Evolutionary conservation across 2,329 filamentous ascomycete species (phyloP).

Genomic region (Calonectria pteridis): DNA sequence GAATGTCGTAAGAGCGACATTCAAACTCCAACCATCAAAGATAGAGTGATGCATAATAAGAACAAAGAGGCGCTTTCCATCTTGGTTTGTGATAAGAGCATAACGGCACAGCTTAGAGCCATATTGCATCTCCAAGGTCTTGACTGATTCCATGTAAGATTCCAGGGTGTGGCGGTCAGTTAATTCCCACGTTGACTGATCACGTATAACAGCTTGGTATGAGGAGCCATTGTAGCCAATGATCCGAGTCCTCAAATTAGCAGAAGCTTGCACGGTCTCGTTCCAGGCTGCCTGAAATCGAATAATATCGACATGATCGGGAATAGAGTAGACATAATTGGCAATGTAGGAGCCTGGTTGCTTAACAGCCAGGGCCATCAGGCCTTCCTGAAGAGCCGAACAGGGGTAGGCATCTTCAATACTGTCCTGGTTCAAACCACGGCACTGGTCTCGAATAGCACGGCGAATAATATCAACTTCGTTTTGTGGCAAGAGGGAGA

Average conservation of each 20-base stretch:
- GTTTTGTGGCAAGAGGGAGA: background rate
- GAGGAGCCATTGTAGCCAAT: slow-evolving; percentile 4
- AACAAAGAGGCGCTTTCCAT: background rate
- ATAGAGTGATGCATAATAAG: slow-evolving; percentile 6
- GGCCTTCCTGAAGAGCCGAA: slow-evolving; percentile 6
- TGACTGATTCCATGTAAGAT: slow-evolving; percentile 2
- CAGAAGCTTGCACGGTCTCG: background rate
- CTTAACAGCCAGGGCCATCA: slow-evolving; percentile 3
- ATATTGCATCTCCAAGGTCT: background rate
- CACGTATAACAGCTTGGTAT: background rate
- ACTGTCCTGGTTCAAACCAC: background rate
- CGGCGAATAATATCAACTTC: background rate
- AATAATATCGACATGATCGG: background rate
- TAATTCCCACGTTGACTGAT: background rate
- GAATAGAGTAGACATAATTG: slow-evolving; percentile 4
- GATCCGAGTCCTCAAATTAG: background rate
- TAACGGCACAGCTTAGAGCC: background rate
- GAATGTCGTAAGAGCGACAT: background rate
- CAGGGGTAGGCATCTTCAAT: slow-evolving; percentile 12
- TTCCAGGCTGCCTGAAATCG: slow-evolving; percentile 1
- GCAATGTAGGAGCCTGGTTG: slow-evolving; percentile 14
- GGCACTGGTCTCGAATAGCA: slow-evolving; percentile 3
- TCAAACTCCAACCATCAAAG: slow-evolving; percentile 14
- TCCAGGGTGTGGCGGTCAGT: background rate
- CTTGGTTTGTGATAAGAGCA: background rate